Evolutionary conservation across 1,284 basidiomycete species (phyloP), one percentile per base, ranked within the genome.

Genomic region (Cryptococcus floricola): DNA sequence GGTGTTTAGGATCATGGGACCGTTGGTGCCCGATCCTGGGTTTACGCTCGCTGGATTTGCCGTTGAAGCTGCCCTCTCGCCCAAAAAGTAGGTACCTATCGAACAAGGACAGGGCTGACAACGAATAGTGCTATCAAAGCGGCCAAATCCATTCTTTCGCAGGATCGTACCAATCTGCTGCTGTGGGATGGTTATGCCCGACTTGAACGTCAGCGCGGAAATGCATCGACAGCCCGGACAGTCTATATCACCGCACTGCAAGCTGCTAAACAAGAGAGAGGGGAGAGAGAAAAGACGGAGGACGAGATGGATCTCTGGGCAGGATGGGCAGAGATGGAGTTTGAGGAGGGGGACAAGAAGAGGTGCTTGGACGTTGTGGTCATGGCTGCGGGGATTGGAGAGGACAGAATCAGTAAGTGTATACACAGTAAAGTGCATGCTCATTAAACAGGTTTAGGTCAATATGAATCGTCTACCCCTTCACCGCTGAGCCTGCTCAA

Each of bases 251-350:
- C 87, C 0, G 77, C 77, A 4, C 60, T 81, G 2, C 71, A 73
- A 14, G 69, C 76, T 19, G 75, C 62, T 43, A 18, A 56, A 43
- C 27, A 53, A 48, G 48, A 61, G 56, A 39, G 62, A 9, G 19
- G 52, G 52, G 54, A 50, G 1, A 50, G 37, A 1, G 23, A 39
- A 7, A 27, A 39, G 18, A 52, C 56, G n/a, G 66, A 72, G 18
- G 67, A 73, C 39, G 61, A 63, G 50, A 50, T 59, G n/a, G 77
- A 77, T 59, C 69, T 96, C 42, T 93, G 89, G 87, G 89, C 87
- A 78, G 84, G 87, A 49, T 96, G 91, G 90, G 88, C 87, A 0
- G 87, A 92, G 69, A 83, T 93, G 0, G 87, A 92, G 69, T 83
- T 93, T 52, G 59, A 57, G 25, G 92, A 50, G 43, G 68, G n/a